These are phyloP conservation scores for Thelonectria blattea DNA, from an alignment of 2,329 filamentous ascomycete genomes.

Conservation along the genomic window DNA sequence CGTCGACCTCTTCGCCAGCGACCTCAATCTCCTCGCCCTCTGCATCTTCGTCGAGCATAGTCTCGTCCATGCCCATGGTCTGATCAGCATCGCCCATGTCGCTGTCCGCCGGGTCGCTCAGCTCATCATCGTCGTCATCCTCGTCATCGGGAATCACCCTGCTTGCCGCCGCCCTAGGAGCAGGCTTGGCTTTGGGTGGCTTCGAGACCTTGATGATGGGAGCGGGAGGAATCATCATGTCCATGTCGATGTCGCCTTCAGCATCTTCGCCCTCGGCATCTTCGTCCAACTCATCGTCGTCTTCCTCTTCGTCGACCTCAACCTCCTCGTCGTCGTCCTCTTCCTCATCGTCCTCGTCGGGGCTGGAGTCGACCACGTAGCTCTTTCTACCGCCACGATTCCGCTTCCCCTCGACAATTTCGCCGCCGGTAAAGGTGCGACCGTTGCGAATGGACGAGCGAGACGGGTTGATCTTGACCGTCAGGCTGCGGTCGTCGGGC, in stretches of 20 bases:
- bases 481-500: constrained; percentile 54
- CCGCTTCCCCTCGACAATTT: constrained; percentile 58
- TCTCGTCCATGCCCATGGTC: constrained; percentile 51
- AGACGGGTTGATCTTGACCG: constrained; percentile 59
- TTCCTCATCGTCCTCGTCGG: constrained; percentile 53
- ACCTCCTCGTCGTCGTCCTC: constrained; percentile 41
- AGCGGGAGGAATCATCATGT: constrained; percentile 42
- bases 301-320: constrained; percentile 51
- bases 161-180: constrained; percentile 41
- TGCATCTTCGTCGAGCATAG: constrained; percentile 55
- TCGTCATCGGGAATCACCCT: constrained; percentile 49
- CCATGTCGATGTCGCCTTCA: constrained; percentile 56
- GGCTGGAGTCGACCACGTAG: constrained; percentile 64
- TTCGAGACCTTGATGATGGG: constrained; percentile 58
- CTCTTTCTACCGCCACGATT: constrained; percentile 64
- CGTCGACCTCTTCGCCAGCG: constrained; percentile 49
- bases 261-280: constrained; percentile 55
- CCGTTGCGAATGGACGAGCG: constrained; percentile 56
- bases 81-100: constrained; percentile 49
- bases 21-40: constrained; percentile 54
- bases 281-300: constrained; percentile 48
- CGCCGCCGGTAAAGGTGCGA: constrained; percentile 50
- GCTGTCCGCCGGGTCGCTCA: constrained; percentile 60
- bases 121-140: constrained; percentile 58
- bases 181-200: constrained; percentile 47